Conservation (phyloP, 2,329 filamentous ascomycete genomes). For the Pseudodiploospora longispora region DNA sequence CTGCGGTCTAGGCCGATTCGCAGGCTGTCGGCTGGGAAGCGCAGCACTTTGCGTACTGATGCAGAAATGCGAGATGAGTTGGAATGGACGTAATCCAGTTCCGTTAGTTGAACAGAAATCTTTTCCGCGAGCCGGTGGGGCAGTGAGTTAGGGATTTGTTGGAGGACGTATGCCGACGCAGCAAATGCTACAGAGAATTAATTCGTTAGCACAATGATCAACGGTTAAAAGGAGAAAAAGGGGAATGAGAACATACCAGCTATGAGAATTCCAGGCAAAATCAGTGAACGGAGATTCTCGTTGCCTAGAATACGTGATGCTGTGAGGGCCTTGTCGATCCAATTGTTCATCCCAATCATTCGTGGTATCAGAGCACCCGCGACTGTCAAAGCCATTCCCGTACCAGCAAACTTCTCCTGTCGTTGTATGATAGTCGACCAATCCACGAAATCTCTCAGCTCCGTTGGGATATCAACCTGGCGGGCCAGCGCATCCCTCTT, state of each 20-base stretch:
- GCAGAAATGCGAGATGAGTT: constrained; percentile 79
- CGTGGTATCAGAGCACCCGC: constrained; percentile 77
- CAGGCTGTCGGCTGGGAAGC: constrained; percentile 78
- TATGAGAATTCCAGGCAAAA: constrained; percentile 71
- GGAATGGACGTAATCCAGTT: constrained; percentile 85
- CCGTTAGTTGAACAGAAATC: constrained; percentile 68
- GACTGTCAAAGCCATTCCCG: constrained; percentile 88
- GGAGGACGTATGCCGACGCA: constrained; percentile 71
- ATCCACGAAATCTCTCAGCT: constrained; percentile 92
- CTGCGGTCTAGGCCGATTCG: constrained; percentile 75
- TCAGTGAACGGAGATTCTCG: constrained; percentile 70
- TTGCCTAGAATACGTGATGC: constrained; percentile 73
- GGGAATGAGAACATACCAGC: constrained; percentile 54
- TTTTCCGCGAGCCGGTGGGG: constrained; percentile 80
- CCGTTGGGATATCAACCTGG: constrained; percentile 79
- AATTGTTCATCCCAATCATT: constrained; percentile 74
- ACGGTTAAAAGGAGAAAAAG: not conserved
- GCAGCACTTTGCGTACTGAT: constrained; percentile 82
- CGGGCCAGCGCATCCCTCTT: constrained; percentile 73
- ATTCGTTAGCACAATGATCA: constrained; percentile 6
- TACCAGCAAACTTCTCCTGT: constrained; percentile 91
- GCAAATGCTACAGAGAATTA: constrained; percentile 50
- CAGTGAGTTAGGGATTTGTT: constrained; percentile 81
- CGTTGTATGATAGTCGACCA: constrained; percentile 71
- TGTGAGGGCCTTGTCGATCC: constrained; percentile 80